Conservation (phyloP, 179 eudicot genomes). For the Vitellaria paradoxa region DNA sequence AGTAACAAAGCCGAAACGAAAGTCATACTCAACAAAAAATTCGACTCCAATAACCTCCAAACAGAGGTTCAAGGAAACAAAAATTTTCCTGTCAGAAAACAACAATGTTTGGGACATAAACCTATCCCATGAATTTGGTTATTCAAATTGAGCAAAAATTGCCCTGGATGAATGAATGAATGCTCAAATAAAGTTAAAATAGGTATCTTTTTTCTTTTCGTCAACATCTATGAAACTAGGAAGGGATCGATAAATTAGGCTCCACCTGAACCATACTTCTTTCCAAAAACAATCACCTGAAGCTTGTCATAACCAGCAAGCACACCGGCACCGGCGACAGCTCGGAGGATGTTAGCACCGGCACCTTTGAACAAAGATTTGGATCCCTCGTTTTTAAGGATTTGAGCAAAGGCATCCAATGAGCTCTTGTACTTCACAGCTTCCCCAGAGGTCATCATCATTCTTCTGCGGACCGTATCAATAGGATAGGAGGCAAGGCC, state of each 20-base stretch:
- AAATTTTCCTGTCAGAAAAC: background rate
- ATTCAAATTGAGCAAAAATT: conserved; percentile 14
- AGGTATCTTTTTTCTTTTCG: background rate
- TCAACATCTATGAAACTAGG: conserved; percentile 5
- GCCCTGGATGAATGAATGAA: background rate
- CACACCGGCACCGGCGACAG: conserved; percentile 66
- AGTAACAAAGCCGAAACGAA: too few species aligned
- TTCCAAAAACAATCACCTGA: conserved; percentile 53
- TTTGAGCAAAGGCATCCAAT: conserved; percentile 43
- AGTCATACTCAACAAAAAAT: too few species aligned
- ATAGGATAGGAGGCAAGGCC: conserved; percentile 64
- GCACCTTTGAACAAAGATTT: conserved; percentile 61
- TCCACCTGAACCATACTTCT: conserved; percentile 63
- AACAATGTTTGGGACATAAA: background rate
- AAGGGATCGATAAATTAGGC: conserved; percentile 24
- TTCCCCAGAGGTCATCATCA: conserved; percentile 71
- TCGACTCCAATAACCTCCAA: background rate
- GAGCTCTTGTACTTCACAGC: conserved; percentile 67
- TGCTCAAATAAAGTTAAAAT: background rate
- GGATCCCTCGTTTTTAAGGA: conserved; percentile 53
- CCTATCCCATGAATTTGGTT: conserved; percentile 2
- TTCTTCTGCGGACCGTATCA: conserved; percentile 60
- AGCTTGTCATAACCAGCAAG: conserved; percentile 66
- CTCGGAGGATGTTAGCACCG: conserved; percentile 64
- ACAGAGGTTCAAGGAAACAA: background rate